Base-by-base conservation (phyloP, 2,329 filamentous ascomycete species). In the Nannizziopsis barbatae region DNA sequence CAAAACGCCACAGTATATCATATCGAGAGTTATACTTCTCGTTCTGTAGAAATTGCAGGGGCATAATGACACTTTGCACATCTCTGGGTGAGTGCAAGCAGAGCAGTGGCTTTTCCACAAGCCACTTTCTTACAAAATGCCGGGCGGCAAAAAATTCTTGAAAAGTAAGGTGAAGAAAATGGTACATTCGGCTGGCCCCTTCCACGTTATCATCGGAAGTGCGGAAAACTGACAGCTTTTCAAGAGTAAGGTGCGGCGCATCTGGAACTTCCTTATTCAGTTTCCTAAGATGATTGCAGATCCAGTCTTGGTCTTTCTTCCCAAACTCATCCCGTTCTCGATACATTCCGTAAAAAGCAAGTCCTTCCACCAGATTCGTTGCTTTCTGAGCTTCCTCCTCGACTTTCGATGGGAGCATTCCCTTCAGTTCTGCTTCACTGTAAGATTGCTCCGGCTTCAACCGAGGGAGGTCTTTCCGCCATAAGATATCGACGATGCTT, bases 161-260 rank as follows among this genome's bases (percentile, higher is more conserved):
- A 51, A 67, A 68, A 1, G 68, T 70, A 8, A 70, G 52, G 50
- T 72, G 68, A 20, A 71, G 18, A 41, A 72, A 71, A 50, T 71
- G 62, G 46, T 69, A 70, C 18, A 32, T 60, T 49, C 42, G 54
- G 15, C 56, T 30, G n/a, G 48, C 7, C 3, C 45, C 18, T 2
- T 57, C 17, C 61, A 60, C 2, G 4, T 33, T 14, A n/a, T 22
- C 36, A 30, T 47, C 45, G 2, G 45, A 47, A 11, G 45, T 39
- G 17, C 65, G 62, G 4, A 69, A 51, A 54, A 69, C 69, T 8
- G 69, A 71, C 7, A 69, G 53, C 3, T 20, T 40, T 44, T 56
- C 36, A 10, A 47, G 35, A 20, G 18, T 33, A 45, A 33, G 5
- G 31, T 17, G 3, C 12, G 42, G 12, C 6, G n/a, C 12, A 4